A percentile compares a stretch with the other conserved stretches of the same genome.
Conservation (phyloP, 2,329 filamentous ascomycete species). For the Clonostachys byssicola region DNA sequence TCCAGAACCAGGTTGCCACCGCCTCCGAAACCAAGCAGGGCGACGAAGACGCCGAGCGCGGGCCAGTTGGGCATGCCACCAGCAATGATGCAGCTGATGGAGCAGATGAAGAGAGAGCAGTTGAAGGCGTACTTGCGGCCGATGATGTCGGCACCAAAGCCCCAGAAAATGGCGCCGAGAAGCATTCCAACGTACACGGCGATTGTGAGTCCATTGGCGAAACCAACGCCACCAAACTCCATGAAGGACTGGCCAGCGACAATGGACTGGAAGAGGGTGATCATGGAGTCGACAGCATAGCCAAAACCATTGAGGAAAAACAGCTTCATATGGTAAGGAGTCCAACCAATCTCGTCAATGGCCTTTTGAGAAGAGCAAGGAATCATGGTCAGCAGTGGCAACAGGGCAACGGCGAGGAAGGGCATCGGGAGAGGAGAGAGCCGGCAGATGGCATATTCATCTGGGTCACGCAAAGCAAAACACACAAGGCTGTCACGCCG, state of each 20-base stretch:
- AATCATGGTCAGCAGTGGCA: not conserved
- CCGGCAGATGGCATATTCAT: not conserved
- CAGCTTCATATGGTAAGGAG: constrained; percentile 52
- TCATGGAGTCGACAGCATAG: constrained; percentile 41
- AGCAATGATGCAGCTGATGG: constrained; percentile 53
- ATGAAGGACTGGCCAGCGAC: constrained; percentile 52
- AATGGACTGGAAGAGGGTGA: constrained; percentile 55
- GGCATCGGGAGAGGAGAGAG: not conserved
- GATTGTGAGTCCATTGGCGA: constrained; percentile 53
- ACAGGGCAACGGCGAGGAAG: not conserved
- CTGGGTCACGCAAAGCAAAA: not conserved
- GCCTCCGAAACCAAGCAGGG: constrained; percentile 57
- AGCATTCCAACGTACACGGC: constrained; percentile 55
- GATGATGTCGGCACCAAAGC: constrained; percentile 62
- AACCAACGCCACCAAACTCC: constrained; percentile 54
- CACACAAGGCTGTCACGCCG: not conserved
- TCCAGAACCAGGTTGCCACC: constrained; percentile 48
- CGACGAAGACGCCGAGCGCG: constrained; percentile 59
- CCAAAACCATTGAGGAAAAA: constrained; percentile 61
- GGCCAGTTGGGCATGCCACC: constrained; percentile 65
- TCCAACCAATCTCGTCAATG: constrained; percentile 59
- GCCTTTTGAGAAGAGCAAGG: constrained; percentile 19
- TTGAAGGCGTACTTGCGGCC: constrained; percentile 68
- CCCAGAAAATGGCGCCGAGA: constrained; percentile 63
- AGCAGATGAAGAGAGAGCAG: constrained; percentile 58